Percentiles rank a stretch among this genome's conserved stretches.
Conservation (phyloP, 148 eudicot species). For the Silene conica region DNA sequence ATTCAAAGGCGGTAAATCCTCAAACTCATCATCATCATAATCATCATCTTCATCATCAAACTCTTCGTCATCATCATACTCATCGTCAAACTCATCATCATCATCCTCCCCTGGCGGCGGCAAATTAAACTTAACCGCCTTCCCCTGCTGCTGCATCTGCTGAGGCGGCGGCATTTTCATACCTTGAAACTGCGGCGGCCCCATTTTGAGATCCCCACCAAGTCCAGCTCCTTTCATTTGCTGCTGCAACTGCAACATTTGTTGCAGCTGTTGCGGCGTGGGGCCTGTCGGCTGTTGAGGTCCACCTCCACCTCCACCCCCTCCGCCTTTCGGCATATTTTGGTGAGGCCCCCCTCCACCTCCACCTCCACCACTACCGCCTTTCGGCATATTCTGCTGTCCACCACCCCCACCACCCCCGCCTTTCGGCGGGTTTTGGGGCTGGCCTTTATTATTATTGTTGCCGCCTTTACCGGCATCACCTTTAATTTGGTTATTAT, state of each 20-base stretch:
- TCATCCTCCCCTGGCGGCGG: conserved; percentile 8
- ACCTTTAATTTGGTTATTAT: conserved; percentile 24
- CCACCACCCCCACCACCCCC: conserved; percentile 21
- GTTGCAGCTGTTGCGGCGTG: conserved; percentile 31
- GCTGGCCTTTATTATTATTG: not conserved
- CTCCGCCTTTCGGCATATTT: conserved; percentile 20
- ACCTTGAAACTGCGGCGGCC: conserved; percentile 26
- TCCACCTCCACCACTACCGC: conserved; percentile 13
- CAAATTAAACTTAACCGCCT: not conserved
- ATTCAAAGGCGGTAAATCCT: conserved; percentile 34
- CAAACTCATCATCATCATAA: conserved; percentile 50
- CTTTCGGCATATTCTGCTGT: conserved; percentile 17
- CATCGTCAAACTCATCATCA: conserved; percentile 30
- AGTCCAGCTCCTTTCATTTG: conserved; percentile 29
- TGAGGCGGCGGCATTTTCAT: conserved; percentile 26
- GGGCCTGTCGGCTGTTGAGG: conserved; percentile 13
- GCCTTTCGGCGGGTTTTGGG: conserved; percentile 21
- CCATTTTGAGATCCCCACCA: conserved; percentile 22
- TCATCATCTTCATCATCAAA: conserved; percentile 38
- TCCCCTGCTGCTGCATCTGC: conserved; percentile 1
- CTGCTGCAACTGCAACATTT: conserved; percentile 27
- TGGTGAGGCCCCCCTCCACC: conserved; percentile 15
- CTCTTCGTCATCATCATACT: conserved; percentile 35
- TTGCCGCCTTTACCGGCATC: conserved; percentile 20
- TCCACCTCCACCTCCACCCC: conserved; percentile 22